Evolutionary conservation across 257 asterid species (phyloP), one percentile per base, ranked within the genome.

Genomic region (Misopates orontium): DNA sequence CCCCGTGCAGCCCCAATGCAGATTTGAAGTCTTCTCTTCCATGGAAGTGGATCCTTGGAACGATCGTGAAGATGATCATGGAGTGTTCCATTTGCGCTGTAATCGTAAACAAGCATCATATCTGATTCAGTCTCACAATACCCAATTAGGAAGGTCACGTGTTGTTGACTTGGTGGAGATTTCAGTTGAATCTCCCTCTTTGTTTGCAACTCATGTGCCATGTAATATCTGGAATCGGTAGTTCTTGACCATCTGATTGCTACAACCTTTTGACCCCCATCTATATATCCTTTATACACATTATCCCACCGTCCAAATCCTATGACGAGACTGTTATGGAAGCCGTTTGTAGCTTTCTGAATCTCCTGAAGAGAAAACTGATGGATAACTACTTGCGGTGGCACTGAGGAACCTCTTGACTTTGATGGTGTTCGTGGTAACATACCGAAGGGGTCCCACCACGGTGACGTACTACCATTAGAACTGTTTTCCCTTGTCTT

Each of bases 1-100:
- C 95, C 89, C 50, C 57, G 62, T 47, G 83, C 87, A 59, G 76
- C 69, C 17, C 84, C 87, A 49, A 82, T 80, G 80, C 89, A 75
- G 80, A 87, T 83, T 73, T 84, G 80, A 65, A 87, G 91, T 71
- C 91, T 82, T 58, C 40, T 74, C 72, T 72, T 87, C 91, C 89
- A 84, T 40, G 89, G 77, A 69, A 87, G 83, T 69, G 87, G 86
- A 70, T 76, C 75, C 70, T 55, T 77, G 21, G 70, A 68, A 69
- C 82, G 78, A 32, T 84, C 84, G 68, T 77, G 87, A 42, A 87
- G 83, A 65, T 84, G 80, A 53, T 84, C 87, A 11, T 80, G 80
- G 62, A 87, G 83, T 56, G 84, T 83, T 62, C 87, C 89, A 6
- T 83, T 79, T 45, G 51, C 78, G 75, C 71, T 73, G 71, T 83